A percentile compares a stretch with the other conserved stretches of the same genome.
These are phyloP conservation scores for Xenoacremonium recifei DNA, from an alignment of 2,329 filamentous ascomycete genomes.

Conservation along the genomic window DNA sequence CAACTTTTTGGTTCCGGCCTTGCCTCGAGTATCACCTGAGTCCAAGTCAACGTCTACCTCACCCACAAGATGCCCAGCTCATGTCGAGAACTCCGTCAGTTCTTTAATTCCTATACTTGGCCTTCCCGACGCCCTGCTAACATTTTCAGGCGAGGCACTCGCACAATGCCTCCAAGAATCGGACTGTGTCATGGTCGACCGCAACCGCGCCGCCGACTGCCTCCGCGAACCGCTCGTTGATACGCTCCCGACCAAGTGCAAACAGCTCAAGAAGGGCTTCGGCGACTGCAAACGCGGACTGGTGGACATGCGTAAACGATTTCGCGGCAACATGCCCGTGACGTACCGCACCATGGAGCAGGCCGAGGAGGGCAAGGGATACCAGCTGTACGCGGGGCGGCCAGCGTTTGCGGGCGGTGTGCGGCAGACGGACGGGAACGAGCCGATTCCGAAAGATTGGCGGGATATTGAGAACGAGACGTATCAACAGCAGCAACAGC, in stretches of 20 bases:
- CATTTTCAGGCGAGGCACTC: conserved; percentile 73
- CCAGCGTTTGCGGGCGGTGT: conserved; percentile 65
- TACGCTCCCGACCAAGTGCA: conserved; percentile 81
- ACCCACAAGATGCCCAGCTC: conserved; percentile 84
- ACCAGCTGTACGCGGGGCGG: conserved; percentile 78
- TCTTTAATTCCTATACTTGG: background rate
- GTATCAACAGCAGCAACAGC: conserved; percentile 39
- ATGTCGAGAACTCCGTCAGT: conserved; percentile 92
- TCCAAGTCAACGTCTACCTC: conserved; percentile 14
- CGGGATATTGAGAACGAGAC: conserved; percentile 64
- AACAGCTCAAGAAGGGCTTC: conserved; percentile 89
- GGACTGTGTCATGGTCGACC: conserved; percentile 92
- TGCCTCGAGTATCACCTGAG: conserved; percentile 18
- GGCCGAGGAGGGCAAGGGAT: conserved; percentile 56
- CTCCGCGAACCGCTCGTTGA: conserved; percentile 79
- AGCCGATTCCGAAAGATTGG: conserved; percentile 60
- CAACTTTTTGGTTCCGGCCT: conserved; percentile 14
- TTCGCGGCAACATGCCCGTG: conserved; percentile 89
- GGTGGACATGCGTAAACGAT: conserved; percentile 98
- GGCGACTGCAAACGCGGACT: conserved; percentile 94
- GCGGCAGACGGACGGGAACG: conserved; percentile 66
- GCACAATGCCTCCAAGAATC: conserved; percentile 94
- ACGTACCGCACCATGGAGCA: conserved; percentile 57
- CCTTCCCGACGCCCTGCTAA: conserved; percentile 3
- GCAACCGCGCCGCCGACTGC: conserved; percentile 83